These are phyloP conservation scores for Vaccinium vitisidaea DNA, from an alignment of 148 eudicot species.

Conservation along the genomic window DNA sequence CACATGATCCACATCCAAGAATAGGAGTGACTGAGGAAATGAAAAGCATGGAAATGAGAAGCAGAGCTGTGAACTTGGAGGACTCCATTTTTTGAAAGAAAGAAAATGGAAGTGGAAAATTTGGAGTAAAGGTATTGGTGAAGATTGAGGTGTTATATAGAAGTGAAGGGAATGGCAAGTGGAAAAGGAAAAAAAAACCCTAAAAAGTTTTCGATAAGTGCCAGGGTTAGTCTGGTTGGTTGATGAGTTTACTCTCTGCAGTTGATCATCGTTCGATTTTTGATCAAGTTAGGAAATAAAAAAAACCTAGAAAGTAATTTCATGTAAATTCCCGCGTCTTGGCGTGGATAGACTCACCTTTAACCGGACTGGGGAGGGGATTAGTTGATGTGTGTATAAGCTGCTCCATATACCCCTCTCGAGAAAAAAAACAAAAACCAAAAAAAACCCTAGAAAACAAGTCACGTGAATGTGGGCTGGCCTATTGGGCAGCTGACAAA, in stretches of 20 bases:
- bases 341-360: too few relatives aligned
- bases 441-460: constrained; percentile 21
- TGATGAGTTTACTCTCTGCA: too few relatives aligned
- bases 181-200: constrained; percentile 12
- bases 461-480: constrained; percentile 59
- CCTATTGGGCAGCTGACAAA: constrained; percentile 41
- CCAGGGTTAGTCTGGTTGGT: too few relatives aligned
- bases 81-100: constrained; percentile 43
- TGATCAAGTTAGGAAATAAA: too few relatives aligned
- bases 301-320: too few relatives aligned
- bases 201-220: constrained; percentile 2
- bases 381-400: too few relatives aligned
- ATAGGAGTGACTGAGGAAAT: constrained; percentile 55
- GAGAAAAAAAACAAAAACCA: not conserved
- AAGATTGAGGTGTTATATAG: not conserved
- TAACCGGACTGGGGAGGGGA: too few relatives aligned
- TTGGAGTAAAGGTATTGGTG: not conserved
- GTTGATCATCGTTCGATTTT: too few relatives aligned
- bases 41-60: constrained; percentile 67
- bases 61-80: constrained; percentile 48
- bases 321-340: too few relatives aligned
- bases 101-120: not conserved
- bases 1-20: constrained; percentile 58
- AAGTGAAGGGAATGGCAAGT: not conserved
- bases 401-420: too few relatives aligned